Evolutionary conservation across 768 basidiomycete species (phyloP), one percentile per base, ranked within the genome.

Genomic region (Tricholoma furcatifolium): DNA sequence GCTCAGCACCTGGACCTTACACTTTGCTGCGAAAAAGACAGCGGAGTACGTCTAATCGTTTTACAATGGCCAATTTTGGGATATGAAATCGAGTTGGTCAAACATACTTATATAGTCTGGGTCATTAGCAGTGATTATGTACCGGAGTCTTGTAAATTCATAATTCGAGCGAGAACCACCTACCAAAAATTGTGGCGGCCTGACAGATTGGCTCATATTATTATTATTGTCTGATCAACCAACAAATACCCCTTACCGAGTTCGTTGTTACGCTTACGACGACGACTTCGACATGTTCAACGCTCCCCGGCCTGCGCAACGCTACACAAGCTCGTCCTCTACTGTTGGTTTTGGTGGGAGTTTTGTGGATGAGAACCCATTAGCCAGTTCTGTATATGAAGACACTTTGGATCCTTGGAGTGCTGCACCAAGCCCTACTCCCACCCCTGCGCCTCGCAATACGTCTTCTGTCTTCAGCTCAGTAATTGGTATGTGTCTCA

Each of bases 1-100:
- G 34, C 72, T 98, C 51, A 83, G 85, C 23, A 89, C 86, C 52
- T 98, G 96, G 96, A 96, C 93, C 31, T 76, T 98, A 65, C 94
- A 98, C 74, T 93, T 93, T 63, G 89, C 89, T 30, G 88, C 83
- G 23, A 91, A 90, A 73, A 74, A 74, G 65, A 76, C 76, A 7
- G 63, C 67, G 44, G 78, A 79, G 48, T 60, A 57, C 47, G 55
- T 66, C 24, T 76, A 66, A 55, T 34, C 12, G 14, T 21, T 18
- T 27, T 32, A 21, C 10, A 34, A 24, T n/a, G 20, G 30, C 12
- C 38, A 15, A 14, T 42, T 17, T n/a, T 31, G 23, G n/a, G 15
- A 30, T 32, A 17, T 23, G 24, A 15, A 27, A 41, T 48, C 44
- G 41, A 49, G 35, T 32, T 18, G 30, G 30, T 50, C 32, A 42